A percentile compares a stretch with the other conserved stretches of the same genome.
These are phyloP conservation scores for Penicillium tannophilum DNA, from an alignment of 495 filamentous ascomycete species.

Conservation along the genomic window DNA sequence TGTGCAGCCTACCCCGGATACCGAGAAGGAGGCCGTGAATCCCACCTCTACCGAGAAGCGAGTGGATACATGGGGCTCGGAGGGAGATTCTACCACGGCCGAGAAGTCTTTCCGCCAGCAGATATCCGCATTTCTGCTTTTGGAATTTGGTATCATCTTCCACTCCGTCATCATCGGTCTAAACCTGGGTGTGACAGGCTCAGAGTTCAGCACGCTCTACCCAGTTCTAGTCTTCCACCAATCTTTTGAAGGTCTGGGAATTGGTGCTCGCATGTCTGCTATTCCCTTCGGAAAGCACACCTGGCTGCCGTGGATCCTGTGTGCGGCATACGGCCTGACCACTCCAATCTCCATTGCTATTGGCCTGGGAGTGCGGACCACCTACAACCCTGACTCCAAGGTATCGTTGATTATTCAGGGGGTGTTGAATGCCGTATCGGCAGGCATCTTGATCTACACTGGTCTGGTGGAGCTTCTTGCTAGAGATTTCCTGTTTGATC, in stretches of 20 bases:
- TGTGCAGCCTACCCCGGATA: conserved; percentile 4
- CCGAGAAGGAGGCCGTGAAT: background rate
- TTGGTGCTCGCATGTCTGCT: conserved; percentile 43
- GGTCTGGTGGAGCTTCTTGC: conserved; percentile 44
- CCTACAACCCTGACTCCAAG: conserved; percentile 34
- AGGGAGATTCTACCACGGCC: conserved; percentile 3
- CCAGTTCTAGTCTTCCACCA: conserved; percentile 61
- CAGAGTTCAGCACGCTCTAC: conserved; percentile 66
- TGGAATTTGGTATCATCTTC: conserved; percentile 75
- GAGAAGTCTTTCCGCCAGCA: conserved; percentile 34
- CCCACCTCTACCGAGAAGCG: background rate
- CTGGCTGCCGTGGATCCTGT: conserved; percentile 40
- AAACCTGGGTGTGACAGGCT: conserved; percentile 64
- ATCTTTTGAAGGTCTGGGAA: conserved; percentile 31
- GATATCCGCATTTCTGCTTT: conserved; percentile 45
- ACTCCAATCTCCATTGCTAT: conserved; percentile 45
- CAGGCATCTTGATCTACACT: conserved; percentile 44
- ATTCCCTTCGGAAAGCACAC: conserved; percentile 50
- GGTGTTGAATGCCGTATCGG: conserved; percentile 39
- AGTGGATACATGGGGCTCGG: background rate
- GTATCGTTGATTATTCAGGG: conserved; percentile 30
- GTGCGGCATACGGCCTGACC: conserved; percentile 39
- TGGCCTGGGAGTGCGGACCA: conserved; percentile 40
- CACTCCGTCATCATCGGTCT: conserved; percentile 75
- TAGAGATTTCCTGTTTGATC: conserved; percentile 44